phyloP scores from a whole-genome alignment of 2,329 filamentous ascomycete genomes.

The Colletotrichum chrysophilum region DNA sequence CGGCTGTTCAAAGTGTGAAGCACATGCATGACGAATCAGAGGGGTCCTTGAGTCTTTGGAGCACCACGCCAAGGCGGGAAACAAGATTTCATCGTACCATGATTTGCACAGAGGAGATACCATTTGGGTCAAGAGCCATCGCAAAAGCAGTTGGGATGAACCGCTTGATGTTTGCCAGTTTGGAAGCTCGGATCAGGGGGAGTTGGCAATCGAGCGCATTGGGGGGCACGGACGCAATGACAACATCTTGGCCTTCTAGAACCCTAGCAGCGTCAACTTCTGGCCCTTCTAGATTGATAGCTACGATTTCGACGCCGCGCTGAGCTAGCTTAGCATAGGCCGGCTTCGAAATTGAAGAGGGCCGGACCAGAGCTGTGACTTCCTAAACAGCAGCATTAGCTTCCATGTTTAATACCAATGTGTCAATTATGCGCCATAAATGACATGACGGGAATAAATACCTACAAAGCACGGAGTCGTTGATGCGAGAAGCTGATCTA shows the following conservation, averaged over 20 bases:
- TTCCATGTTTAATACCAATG: accelerated
- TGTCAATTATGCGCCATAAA: accelerated
- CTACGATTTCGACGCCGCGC: background rate
- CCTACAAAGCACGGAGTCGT: background rate
- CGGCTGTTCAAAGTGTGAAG: no score
- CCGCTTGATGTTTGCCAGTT: background rate
- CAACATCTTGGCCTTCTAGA: background rate
- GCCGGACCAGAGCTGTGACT: background rate
- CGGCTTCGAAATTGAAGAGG: background rate
- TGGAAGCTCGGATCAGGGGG: background rate
- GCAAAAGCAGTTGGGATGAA: background rate
- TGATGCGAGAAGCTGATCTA: background rate
- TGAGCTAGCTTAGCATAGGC: background rate
- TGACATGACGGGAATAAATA: accelerated
- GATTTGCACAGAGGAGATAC: background rate
- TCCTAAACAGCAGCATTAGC: accelerated
- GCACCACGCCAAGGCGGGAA: no score
- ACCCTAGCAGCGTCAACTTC: background rate
- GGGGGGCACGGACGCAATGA: background rate
- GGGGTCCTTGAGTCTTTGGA: no score
- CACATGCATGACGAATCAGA: no score
- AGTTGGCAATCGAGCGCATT: background rate
- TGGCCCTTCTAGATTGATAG: background rate
- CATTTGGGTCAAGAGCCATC: background rate
- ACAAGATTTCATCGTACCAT: background rate